Percentiles rank a stretch among this genome's conserved stretches.
These are phyloP conservation scores for Trichomonas vaginalis DNA, from an alignment of 208 protist genomes.

Conservation along the genomic window DNA sequence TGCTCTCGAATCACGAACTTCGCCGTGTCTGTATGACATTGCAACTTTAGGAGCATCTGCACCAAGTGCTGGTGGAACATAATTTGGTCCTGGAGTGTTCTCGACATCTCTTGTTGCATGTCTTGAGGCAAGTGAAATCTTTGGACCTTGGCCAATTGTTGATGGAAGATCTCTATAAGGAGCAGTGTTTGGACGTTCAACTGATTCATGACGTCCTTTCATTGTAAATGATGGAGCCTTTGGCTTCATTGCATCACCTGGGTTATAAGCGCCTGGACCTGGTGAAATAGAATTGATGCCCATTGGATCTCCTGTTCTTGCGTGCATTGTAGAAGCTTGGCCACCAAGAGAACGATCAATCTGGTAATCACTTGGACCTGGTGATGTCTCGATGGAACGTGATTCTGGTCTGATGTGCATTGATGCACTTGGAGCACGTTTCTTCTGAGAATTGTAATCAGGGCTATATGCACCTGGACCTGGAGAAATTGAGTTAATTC, in stretches of 20 bases:
- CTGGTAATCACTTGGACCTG: not conserved
- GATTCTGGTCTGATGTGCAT: not conserved
- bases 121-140: not conserved
- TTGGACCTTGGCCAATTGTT: not conserved
- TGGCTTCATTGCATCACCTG: not conserved
- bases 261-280: not conserved
- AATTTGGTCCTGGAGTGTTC: not conserved
- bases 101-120: too few species aligned
- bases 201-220: too few species aligned
- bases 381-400: not conserved
- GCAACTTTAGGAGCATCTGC: not conserved
- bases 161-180: not conserved
- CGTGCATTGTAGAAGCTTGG: not conserved
- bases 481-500: too few species aligned
- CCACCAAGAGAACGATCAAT: not conserved
- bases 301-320: not conserved
- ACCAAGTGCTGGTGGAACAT: not conserved
- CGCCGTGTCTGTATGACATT: too few species aligned
- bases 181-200: not conserved
- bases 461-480: not conserved
- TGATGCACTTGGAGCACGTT: not conserved
- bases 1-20: too few species aligned
- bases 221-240: not conserved
- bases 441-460: not conserved
- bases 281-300: too few species aligned